These are phyloP conservation scores for Candida insectalens DNA, from an alignment of 805 yeast species.

Conservation along the genomic window DNA sequence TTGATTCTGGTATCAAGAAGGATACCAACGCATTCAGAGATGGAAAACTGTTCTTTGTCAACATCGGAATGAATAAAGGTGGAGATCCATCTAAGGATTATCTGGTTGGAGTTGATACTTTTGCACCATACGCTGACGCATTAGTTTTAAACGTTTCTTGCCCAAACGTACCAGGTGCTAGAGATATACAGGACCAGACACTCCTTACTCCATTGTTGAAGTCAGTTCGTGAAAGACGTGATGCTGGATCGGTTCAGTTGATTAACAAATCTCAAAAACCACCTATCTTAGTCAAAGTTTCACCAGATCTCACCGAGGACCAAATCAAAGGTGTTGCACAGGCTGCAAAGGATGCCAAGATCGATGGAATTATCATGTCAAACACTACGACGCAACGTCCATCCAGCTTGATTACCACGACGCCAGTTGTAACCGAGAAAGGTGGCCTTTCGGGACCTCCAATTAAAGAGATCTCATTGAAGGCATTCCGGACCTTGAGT, in stretches of 20 bases:
- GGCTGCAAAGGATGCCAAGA: constrained; percentile 63
- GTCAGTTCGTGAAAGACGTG: constrained; percentile 62
- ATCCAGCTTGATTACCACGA: constrained; percentile 37
- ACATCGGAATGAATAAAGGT: constrained; percentile 84
- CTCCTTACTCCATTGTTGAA: constrained; percentile 61
- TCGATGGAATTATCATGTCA: constrained; percentile 88
- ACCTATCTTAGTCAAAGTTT: constrained; percentile 82
- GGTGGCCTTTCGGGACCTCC: constrained; percentile 96
- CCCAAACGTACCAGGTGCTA: constrained; percentile 92
- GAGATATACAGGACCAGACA: constrained; percentile 73
- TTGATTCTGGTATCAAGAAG: constrained; percentile 5
- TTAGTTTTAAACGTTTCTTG: constrained; percentile 87
- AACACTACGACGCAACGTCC: constrained; percentile 91
- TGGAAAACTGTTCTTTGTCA: constrained; percentile 65
- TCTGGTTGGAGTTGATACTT: constrained; percentile 68
- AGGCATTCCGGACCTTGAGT: constrained; percentile 62
- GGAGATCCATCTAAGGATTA: constrained; percentile 90
- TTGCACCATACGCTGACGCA: constrained; percentile 82
- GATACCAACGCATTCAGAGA: constrained; percentile 39
- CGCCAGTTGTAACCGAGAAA: constrained; percentile 39
- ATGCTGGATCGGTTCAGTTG: constrained; percentile 27
- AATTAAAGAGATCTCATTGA: constrained; percentile 65
- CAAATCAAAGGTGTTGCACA: constrained; percentile 78
- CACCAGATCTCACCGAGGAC: constrained; percentile 80
- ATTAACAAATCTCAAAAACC: constrained; percentile 40